phyloP scores from a whole-genome alignment of 176 grass and related monocot genomes.

The Aegilops tauschii region DNA sequence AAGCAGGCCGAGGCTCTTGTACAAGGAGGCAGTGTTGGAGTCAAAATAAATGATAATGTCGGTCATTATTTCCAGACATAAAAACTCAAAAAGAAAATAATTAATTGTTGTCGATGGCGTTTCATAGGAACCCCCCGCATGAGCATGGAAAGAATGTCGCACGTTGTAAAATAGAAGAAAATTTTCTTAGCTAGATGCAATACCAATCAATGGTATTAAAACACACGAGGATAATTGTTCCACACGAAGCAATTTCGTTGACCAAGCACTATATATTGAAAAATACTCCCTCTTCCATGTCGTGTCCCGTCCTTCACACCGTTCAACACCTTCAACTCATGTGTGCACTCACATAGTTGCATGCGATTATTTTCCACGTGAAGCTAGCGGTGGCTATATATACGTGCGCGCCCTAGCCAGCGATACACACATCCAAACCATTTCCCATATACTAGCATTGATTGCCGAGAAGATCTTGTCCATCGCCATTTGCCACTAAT shows the following conservation, averaged over 20 bases:
- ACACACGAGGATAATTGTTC: background rate
- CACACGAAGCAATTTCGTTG: background rate
- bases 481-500: background rate
- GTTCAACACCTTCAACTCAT: background rate
- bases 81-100: background rate
- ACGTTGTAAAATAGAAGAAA: background rate
- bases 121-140: background rate
- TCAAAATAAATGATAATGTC: background rate
- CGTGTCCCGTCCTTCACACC: background rate
- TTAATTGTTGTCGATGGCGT: background rate
- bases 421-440: background rate
- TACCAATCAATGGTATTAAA: background rate
- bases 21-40: background rate
- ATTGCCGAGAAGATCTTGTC: background rate
- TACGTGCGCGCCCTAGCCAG: background rate
- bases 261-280: background rate
- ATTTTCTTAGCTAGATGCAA: background rate
- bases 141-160: background rate
- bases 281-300: background rate
- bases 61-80: background rate
- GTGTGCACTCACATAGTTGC: background rate
- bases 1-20: background rate
- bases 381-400: slow-evolving; percentile 2
- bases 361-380: background rate
- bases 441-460: background rate